Evolutionary conservation across 495 filamentous ascomycete genomes (phyloP), one percentile per base, ranked within the genome.

Genomic region (Xylaria sp.): DNA sequence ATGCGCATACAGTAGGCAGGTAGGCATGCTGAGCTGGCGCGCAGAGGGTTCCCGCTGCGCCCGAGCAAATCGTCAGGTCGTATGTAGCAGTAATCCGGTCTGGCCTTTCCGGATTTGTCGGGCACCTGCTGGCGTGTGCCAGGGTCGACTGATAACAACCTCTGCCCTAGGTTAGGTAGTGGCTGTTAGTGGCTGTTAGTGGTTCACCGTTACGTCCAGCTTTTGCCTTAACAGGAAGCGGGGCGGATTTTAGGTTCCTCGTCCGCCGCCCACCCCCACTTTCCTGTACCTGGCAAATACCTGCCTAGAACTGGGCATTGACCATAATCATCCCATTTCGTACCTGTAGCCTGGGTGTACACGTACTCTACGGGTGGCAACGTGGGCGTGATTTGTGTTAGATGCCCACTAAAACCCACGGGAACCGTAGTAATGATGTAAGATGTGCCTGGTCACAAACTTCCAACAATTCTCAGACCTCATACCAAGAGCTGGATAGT

Each of bases 71-170:
- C 52, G 26, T 55, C 26, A 52, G 48, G 48, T 26, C 48, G 48
- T 52, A 26, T 21, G 48, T 52, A 26, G 4, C 21, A 26, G 11
- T 14, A n/a, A n/a, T 26, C 53, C 12, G 29, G 53, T 33, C 12
- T 58, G 55, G 55, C 55, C 59, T 62, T 43, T 62, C 59, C 59
- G 59, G 35, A 62, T 62, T 62, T 1, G 59, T 62, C 37, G 37
- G n/a, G n/a, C 12, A 15, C 14, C 29, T 19, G 29, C 53, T 58
- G 53, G 53, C 15, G 31, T 29, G 11, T 53, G 50, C 50, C 21
- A 12, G 50, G 50, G 50, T 53, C 52, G 26, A 55, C 52, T 55
- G 52, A 55, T 31, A 53, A 21, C 57, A 41, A 7, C 41, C 24
- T 44, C 24, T 17, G 41, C 14, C 26, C n/a, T n/a, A n/a, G n/a